Evolutionary conservation across 371 early-diverging fungal genomes (phyloP), one percentile per base, ranked within the genome.

Genomic region (Saksenaea vasiformis): DNA sequence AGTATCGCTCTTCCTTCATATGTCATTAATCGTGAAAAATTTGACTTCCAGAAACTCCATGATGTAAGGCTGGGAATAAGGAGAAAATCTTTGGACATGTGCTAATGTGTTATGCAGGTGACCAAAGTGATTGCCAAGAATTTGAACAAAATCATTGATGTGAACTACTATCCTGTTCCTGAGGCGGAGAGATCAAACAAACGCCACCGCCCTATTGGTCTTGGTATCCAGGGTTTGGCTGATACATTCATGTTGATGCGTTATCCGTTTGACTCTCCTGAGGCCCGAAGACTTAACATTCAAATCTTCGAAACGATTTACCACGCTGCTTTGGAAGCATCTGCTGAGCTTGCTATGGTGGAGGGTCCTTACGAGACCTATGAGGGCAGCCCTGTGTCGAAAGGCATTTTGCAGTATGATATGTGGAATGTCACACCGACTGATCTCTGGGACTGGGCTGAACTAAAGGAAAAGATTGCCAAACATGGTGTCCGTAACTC

Each of bases 201-300:
- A 83, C 90, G 91, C 60, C 94, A 98, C 77, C 90, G 99, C 38
- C 99, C 99, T 37, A 91, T 99, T 62, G 99, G 99, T 37, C 82
- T 99, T 26, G 99, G 99, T 56, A 96, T 99, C 2, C 99, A 99
- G 79, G 99, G 99, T 28, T 87, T 99, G 36, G 99, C 99, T 7
- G 99, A 99, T 79, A 88, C 95, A 1, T 99, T 99, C 76, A 88
- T 96, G 73, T 84, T 91, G 76, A 85, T 99, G 84, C 91, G 95
- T 57, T 87, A 90, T 75, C 92, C 99, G 9, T 99, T 98, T 71
- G 99, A 99, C 58, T 93, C 93, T 17, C 76, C 86, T 14, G 91
- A 92, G 72, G 98, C 99, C 8, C 79, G 86, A 36, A 72, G 80
- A 36, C 77, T 99, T 57, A 99, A 99, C 83, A 87, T 79, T 69